Evolutionary conservation across 495 filamentous ascomycete genomes (phyloP), one percentile per base, ranked within the genome.

Genomic region (Viridothelium virens): DNA sequence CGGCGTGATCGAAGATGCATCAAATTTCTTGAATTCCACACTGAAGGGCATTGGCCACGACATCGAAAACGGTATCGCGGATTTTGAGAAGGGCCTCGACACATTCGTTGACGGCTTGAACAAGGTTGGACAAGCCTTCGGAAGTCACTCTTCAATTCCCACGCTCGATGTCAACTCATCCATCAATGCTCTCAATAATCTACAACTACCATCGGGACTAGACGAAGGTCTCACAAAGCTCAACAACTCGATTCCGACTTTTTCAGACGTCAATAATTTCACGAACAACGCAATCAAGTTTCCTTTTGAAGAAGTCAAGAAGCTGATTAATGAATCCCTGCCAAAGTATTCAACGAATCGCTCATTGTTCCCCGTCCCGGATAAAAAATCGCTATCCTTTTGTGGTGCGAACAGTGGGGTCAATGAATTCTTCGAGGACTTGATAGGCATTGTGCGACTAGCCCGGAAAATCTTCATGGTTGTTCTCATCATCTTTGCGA

Each of bases 331-430:
- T 63, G 72, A 81, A 5, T 83, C 80, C 31, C 79, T 93, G 70
- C 82, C 83, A 18, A 82, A 77, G 50, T 97, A 91, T 80, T 77
- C 75, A 39, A 95, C 97, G 73, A 85, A 97, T 74, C 81, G 86
- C 7, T 83, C 83, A 12, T 72, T 89, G 3, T 89, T 98, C 66
- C 89, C 91, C 0, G 80, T 96, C 7, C 91, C 95, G 0, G 70
- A 85, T 67, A 96, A 95, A 76, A 81, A 93, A 72, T 77, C 85
- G 25, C 78, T 98, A 46, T 86, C 83, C 7, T 98, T 98, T 79
- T 98, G 94, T 79, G 87, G 91, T 39, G 82, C 87, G 76, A 91
- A 93, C 78, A 84, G 87, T 64, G 86, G 83, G 31, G 90, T 98
- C 81, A 86, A 88, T 74, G 82, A 88, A 67, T 97, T 97, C 83